These are phyloP conservation scores for Litsea cubeba DNA, from an alignment of 164 flowering plant genomes.

Conservation along the genomic window DNA sequence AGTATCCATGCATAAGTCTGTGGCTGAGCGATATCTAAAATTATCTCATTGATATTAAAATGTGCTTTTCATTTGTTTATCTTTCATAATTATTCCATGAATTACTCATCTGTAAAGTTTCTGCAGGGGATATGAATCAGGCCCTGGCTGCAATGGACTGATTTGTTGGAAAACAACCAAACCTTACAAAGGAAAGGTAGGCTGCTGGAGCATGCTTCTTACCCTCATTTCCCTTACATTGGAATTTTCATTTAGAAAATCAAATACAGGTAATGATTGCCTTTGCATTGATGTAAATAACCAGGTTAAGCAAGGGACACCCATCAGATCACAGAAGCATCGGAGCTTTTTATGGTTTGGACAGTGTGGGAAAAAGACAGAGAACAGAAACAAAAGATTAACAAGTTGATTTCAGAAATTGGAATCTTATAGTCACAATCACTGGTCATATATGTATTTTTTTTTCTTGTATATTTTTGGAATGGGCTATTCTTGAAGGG, in stretches of 20 bases:
- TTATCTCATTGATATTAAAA: too few species aligned
- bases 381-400: conserved; percentile 4
- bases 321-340: conserved; percentile 1
- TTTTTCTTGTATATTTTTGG: conserved; percentile 3
- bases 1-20: too few species aligned
- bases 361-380: conserved; percentile 10
- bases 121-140: conserved; percentile 17
- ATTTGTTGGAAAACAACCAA: conserved; percentile 19
- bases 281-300: background rate
- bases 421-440: background rate
- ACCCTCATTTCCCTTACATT: background rate
- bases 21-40: too few species aligned
- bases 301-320: conserved; percentile 11
- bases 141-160: conserved; percentile 17
- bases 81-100: background rate
- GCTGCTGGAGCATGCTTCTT: background rate
- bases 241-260: background rate
- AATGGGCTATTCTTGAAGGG: background rate
- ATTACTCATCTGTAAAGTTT: background rate
- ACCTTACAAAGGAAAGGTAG: conserved; percentile 9
- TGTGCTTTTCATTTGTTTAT: too few species aligned
- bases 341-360: conserved; percentile 7
- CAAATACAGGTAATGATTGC: background rate
- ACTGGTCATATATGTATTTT: background rate
- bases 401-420: background rate